Evolutionary conservation across 2,329 filamentous ascomycete genomes (phyloP).

Genomic region (Huntiella abstrusa): DNA sequence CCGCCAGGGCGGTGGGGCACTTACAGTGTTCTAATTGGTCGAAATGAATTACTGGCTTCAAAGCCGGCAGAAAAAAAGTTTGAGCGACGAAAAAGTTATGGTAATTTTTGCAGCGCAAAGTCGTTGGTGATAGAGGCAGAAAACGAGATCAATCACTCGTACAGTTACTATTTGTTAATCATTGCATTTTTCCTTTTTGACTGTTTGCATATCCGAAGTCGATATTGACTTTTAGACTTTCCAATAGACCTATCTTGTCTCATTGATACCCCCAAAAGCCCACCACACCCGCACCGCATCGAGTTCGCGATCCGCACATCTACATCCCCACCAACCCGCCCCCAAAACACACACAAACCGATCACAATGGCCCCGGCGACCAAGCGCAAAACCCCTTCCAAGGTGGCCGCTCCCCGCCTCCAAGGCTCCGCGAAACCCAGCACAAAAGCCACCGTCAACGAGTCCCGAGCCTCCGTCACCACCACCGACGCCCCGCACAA

Average conservation of each 20-base stretch:
- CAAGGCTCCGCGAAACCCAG: constrained; percentile 33
- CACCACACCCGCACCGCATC: neutral
- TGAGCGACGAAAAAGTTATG: constrained; percentile 6
- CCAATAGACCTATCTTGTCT: neutral
- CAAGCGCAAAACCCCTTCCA: constrained; percentile 39
- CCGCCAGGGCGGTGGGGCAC: constrained; percentile 5
- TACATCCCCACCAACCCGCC: neutral
- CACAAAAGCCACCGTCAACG: constrained; percentile 34
- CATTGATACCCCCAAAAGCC: neutral
- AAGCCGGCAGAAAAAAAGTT: constrained; percentile 13
- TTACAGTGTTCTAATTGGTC: constrained; percentile 3
- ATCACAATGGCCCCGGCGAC: constrained; percentile 17
- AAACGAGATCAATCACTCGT: too few species aligned
- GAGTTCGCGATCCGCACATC: neutral
- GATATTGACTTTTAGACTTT: neutral
- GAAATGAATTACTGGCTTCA: neutral
- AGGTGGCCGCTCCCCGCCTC: constrained; percentile 36
- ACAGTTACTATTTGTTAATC: too few species aligned
- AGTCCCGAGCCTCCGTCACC: constrained; percentile 36
- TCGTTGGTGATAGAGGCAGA: too few species aligned
- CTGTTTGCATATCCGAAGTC: neutral
- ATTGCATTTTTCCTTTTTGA: too few species aligned
- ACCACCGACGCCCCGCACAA: constrained; percentile 19
- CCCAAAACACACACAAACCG: neutral
- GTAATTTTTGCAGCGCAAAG: constrained; percentile 9